Conservation (phyloP, 805 yeast genomes). For the Nakazawaea ernobii region DNA sequence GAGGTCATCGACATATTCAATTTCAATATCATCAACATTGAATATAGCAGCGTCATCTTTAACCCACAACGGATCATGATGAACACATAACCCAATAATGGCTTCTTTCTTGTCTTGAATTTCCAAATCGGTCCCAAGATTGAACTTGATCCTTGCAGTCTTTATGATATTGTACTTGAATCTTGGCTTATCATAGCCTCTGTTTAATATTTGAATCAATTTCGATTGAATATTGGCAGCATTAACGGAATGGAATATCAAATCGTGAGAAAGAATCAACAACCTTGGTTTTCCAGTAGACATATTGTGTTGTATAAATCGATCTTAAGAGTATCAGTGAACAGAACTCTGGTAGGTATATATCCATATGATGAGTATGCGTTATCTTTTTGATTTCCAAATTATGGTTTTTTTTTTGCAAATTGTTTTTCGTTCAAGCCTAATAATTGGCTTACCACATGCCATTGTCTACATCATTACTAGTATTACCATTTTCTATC, state of each 20-base stretch:
- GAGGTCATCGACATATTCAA: conserved; percentile 8
- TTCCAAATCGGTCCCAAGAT: conserved; percentile 21
- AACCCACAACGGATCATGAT: conserved; percentile 17
- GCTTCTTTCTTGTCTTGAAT: conserved; percentile 19
- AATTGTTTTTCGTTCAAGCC: background rate
- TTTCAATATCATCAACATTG: conserved; percentile 12
- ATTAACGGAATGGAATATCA: conserved; percentile 1
- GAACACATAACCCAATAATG: conserved; percentile 16
- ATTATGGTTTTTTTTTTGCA: background rate
- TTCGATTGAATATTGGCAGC: conserved; percentile 14
- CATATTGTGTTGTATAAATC: too few relatives aligned
- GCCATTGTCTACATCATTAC: conserved; percentile 15
- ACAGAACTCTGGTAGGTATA: too few relatives aligned
- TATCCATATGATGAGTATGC: too few relatives aligned
- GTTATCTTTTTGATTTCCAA: background rate
- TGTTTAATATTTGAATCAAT: conserved; percentile 34
- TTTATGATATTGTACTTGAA: conserved; percentile 35
- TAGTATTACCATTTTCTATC: conserved; percentile 6
- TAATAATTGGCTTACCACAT: conserved; percentile 5
- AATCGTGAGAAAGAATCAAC: conserved; percentile 4
- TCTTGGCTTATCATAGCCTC: conserved; percentile 44
- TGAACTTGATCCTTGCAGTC: conserved; percentile 33
- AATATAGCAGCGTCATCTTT: conserved; percentile 1
- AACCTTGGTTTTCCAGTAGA: background rate
- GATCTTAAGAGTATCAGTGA: too few relatives aligned